Percentiles rank a stretch among this genome's conserved stretches.
These are phyloP conservation scores for Fagus crenata DNA, from an alignment of 306 rosid genomes.

Conservation along the genomic window DNA sequence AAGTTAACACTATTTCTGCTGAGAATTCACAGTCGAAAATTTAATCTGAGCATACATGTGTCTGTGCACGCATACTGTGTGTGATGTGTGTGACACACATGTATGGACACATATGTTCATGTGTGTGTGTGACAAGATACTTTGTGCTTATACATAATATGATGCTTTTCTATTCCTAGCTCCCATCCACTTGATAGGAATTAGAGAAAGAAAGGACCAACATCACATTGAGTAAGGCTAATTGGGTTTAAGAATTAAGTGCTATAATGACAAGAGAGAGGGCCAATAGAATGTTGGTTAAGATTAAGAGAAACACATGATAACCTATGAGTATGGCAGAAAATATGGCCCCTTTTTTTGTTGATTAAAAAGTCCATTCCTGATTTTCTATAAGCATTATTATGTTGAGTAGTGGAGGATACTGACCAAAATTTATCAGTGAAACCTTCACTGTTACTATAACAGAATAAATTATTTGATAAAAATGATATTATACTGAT, in stretches of 20 bases:
- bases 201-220: background rate
- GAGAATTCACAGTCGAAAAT: conserved; percentile 11
- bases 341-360: background rate
- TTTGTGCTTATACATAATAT: background rate
- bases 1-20: conserved; percentile 7
- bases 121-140: background rate
- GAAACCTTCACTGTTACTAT: too few relatives aligned
- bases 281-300: background rate
- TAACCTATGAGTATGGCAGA: background rate
- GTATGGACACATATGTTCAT: background rate
- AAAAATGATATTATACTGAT: background rate
- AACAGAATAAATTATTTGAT: background rate
- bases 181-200: background rate
- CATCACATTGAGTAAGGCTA: background rate
- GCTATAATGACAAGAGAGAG: background rate
- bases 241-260: background rate
- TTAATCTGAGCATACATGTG: background rate
- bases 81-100: too few relatives aligned
- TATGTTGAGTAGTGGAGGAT: background rate
- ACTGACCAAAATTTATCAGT: background rate
- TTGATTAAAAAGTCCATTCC: background rate
- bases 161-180: background rate
- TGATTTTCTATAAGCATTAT: background rate
- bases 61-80: too few relatives aligned
- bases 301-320: background rate